Base-by-base conservation (phyloP, 1,284 basidiomycete species). In the Moesziomyces sp. region DNA sequence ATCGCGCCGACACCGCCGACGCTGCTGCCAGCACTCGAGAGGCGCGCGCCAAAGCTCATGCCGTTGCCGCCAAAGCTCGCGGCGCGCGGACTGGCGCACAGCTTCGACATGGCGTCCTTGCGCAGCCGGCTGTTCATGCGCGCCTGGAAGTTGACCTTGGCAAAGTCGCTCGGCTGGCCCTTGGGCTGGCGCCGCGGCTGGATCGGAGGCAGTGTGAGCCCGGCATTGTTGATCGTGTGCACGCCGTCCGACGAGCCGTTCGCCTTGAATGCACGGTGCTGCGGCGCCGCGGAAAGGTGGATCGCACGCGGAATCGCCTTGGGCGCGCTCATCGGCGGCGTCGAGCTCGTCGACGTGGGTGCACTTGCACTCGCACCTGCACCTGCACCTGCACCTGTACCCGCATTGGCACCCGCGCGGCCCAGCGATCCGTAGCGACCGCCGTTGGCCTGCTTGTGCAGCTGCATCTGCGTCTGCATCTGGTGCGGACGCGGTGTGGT, bases 61-160 rank as follows among this genome's bases (percentile, higher is more conserved):
- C 62, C 69, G 44, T 68, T 65, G 52, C 65, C 71, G 19, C 65
- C 71, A 59, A 74, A 74, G 57, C 62, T 74, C 1, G 70, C 76
- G 5, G 75, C 76, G 45, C 78, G 66, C 5, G 78, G 78, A 51
- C 75, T 77, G 23, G 72, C 73, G 51, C 78, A 80, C 16, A 81
- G 68, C 64, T 79, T 79, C 21, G 68, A 76, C 77, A 81, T 78
- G 52, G 79, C 79, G 42, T 81, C 77, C 42, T 71, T 68, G 50
- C 79, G 72, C 46, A 77, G 65, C n/a, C 77, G 69, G 34, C 65
- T 72, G 52, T 70, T 75, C 56, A 77, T 68, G 45, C 79, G 60
- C 40, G 73, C 66, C 46, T 78, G 73, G 67, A 81, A 81, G 67
- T 81, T 81, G 74, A 75, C 46, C 38, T 69, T 65, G 24, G 67